phyloP scores from a whole-genome alignment of 495 filamentous ascomycete species.

The Lasiosphaeriaceae sp. region DNA sequence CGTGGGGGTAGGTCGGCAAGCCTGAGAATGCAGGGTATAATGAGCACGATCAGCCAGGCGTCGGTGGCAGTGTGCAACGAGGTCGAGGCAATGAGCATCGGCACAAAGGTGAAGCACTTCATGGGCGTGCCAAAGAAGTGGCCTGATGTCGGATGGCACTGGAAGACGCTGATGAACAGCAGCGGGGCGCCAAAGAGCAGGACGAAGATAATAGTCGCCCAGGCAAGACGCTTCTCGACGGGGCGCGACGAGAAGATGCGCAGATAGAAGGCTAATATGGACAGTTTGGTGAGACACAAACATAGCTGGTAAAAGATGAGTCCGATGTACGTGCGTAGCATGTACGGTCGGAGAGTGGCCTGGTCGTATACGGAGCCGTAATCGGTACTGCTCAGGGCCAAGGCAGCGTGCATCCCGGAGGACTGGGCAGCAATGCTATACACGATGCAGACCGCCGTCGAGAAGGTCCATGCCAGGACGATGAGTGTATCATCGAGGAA shows the following conservation, averaged over 20 bases:
- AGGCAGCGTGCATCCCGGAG: not conserved
- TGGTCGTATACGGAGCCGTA: constrained; percentile 1
- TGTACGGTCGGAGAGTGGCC: constrained; percentile 12
- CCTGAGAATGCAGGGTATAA: constrained; percentile 32
- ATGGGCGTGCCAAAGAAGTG: constrained; percentile 27
- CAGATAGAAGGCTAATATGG: constrained; percentile 37
- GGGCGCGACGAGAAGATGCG: constrained; percentile 33
- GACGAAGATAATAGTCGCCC: constrained; percentile 28
- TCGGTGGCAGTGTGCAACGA: constrained; percentile 33
- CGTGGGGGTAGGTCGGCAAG: constrained; percentile 28
- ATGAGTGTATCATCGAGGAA: constrained; percentile 31
- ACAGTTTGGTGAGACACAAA: constrained; percentile 37
- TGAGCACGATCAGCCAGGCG: constrained; percentile 33
- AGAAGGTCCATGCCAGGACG: constrained; percentile 21
- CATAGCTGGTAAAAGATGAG: constrained; percentile 34
- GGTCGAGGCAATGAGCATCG: constrained; percentile 31
- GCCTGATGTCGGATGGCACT: constrained; percentile 31
- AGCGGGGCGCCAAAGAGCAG: constrained; percentile 30
- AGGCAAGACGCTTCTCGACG: constrained; percentile 24
- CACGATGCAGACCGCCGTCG: constrained; percentile 25
- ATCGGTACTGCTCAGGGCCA: not conserved
- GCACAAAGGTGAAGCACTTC: constrained; percentile 29
- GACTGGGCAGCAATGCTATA: constrained; percentile 22
- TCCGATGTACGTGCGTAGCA: constrained; percentile 23
- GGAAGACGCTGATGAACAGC: constrained; percentile 35